Conservation (phyloP, 2,329 filamentous ascomycete genomes). For the Colletotrichum lindemuthianum region DNA sequence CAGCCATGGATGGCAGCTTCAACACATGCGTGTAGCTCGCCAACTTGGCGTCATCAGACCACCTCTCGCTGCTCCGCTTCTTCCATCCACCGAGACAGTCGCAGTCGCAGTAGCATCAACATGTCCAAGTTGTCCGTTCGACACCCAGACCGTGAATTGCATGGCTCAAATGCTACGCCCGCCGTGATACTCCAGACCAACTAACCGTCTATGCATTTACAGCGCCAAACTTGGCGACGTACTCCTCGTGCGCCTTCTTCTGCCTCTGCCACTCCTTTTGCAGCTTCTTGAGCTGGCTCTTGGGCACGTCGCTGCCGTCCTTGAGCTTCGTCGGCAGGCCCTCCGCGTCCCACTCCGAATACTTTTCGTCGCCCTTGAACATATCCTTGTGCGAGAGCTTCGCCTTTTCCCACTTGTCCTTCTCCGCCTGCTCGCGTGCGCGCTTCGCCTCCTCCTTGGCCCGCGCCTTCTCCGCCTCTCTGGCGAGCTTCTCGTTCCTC, state of each 20-base stretch:
- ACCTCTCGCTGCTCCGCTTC: too few species aligned
- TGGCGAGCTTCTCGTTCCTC: conserved; percentile 67
- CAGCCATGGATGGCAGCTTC: too few species aligned
- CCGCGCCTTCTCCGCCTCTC: conserved; percentile 68
- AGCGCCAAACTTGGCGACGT: conserved; percentile 35
- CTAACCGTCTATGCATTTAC: conserved; percentile 22
- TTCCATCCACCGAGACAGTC: too few species aligned
- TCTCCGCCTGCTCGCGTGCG: conserved; percentile 60
- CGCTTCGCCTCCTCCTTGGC: conserved; percentile 66
- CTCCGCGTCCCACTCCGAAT: conserved; percentile 82
- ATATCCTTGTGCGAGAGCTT: conserved; percentile 64
- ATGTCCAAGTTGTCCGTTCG: too few species aligned
- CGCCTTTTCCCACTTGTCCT: conserved; percentile 67
- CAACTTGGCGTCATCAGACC: too few species aligned
- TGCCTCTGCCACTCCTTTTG: conserved; percentile 91
- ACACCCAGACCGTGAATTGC: too few species aligned
- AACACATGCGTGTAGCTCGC: too few species aligned
- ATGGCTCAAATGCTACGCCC: too few species aligned
- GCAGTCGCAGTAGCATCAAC: too few species aligned
- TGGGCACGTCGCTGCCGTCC: conserved; percentile 82
- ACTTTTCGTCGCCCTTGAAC: conserved; percentile 68
- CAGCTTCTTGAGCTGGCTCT: conserved; percentile 82
- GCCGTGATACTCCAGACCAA: not conserved
- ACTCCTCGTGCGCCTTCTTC: conserved; percentile 84
- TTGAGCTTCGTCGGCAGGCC: conserved; percentile 82